A percentile compares a stretch with the other conserved stretches of the same genome.
Conservation (phyloP, 306 rosid genomes). For the Mimosa bimucronata region DNA sequence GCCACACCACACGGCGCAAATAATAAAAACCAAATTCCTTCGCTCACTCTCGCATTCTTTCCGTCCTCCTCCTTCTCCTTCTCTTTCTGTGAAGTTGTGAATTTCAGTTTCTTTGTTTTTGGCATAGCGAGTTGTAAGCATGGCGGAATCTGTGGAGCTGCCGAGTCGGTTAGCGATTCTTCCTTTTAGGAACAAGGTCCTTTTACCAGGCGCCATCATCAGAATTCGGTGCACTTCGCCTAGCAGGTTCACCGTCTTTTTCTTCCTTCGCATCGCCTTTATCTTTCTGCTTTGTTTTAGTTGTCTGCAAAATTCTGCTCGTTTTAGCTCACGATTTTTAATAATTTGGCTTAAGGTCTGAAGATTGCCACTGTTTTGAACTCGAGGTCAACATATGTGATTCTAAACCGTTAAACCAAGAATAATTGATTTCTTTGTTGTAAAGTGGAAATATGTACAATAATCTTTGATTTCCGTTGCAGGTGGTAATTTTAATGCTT, state of each 20-base stretch:
- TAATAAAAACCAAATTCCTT: neutral
- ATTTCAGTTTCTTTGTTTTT: neutral
- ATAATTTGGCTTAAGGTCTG: neutral
- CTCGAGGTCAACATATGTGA: neutral
- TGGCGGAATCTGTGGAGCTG: conserved; percentile 91
- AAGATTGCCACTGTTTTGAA: neutral
- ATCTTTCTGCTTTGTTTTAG: neutral
- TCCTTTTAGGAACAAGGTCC: conserved; percentile 97
- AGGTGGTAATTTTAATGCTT: neutral
- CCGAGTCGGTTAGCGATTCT: conserved; percentile 96
- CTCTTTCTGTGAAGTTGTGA: conserved; percentile 13
- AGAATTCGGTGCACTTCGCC: conserved; percentile 98
- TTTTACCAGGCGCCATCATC: conserved; percentile 92
- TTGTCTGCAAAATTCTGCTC: conserved; percentile 15
- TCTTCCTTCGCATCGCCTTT: neutral
- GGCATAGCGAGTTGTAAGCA: conserved; percentile 40
- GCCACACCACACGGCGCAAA: neutral
- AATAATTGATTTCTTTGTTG: neutral
- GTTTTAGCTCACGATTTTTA: neutral
- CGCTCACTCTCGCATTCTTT: neutral
- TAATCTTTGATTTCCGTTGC: neutral
- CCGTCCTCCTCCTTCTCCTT: neutral
- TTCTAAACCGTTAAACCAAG: neutral
- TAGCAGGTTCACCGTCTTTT: conserved; percentile 63
- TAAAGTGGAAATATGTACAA: neutral